A percentile compares a stretch with the other conserved stretches of the same genome.
phyloP scores from a whole-genome alignment of 495 filamentous ascomycete species.

The Trichoderma reesei region DNA sequence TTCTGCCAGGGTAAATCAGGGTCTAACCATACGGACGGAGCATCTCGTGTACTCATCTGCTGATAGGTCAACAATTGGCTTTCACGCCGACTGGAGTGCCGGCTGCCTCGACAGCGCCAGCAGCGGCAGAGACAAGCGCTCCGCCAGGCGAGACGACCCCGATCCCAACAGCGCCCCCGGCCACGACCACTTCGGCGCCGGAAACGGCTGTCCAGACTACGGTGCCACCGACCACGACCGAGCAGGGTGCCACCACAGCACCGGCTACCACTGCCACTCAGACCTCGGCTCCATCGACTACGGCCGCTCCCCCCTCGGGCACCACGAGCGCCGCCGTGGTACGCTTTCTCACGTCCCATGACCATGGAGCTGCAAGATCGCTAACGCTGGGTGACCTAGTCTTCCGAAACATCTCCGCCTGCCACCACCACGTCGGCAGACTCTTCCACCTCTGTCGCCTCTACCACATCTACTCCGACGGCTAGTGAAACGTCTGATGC shows the following conservation, averaged over 20 bases:
- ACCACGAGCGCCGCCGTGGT: background rate
- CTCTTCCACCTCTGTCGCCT: background rate
- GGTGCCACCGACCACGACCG: background rate
- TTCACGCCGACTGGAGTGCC: background rate
- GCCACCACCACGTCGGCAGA: background rate
- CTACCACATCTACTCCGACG: conserved; percentile 9
- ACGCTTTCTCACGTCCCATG: background rate
- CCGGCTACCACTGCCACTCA: background rate
- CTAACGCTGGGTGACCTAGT: background rate
- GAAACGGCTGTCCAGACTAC: conserved; percentile 4
- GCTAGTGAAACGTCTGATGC: conserved; percentile 15
- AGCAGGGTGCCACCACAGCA: conserved; percentile 7
- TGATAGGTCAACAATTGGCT: background rate
- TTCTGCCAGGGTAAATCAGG: conserved; percentile 10
- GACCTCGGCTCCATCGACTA: background rate
- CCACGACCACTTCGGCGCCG: background rate
- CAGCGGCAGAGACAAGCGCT: background rate
- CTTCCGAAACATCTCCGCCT: background rate
- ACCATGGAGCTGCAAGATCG: background rate
- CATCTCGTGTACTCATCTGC: background rate
- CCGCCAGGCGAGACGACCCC: background rate
- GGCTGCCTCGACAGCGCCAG: background rate
- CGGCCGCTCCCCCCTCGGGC: conserved; percentile 10
- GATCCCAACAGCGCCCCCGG: background rate
- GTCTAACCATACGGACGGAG: background rate